A percentile compares a stretch with the other conserved stretches of the same genome.
Evolutionary conservation across 1,284 basidiomycete species (phyloP).

Genomic region (Ustilago curta): DNA sequence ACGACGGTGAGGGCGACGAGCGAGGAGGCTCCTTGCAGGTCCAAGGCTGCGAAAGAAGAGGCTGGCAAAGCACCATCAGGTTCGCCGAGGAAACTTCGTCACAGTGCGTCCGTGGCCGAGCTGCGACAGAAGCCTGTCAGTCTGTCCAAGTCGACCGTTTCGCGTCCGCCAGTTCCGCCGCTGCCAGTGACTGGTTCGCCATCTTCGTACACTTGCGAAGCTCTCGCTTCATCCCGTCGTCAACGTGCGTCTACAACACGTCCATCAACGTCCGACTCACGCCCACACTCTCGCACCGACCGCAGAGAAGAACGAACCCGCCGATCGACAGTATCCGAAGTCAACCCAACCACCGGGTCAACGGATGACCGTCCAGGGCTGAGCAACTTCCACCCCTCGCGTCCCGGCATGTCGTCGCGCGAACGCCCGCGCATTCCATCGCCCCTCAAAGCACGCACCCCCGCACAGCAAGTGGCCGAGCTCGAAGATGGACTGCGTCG

Average conservation of each 20-base stretch:
- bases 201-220: not conserved
- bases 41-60: constrained; percentile 1
- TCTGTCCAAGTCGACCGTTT: constrained; percentile 5
- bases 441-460: constrained; percentile 33
- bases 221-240: not conserved
- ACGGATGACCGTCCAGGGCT: not conserved
- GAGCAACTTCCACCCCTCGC: constrained; percentile 16
- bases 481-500: constrained; percentile 3
- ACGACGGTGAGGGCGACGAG: constrained; percentile 31
- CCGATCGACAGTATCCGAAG: constrained; percentile 30
- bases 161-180: constrained; percentile 15
- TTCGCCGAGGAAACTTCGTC: constrained; percentile 29
- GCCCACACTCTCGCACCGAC: not conserved
- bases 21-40: constrained; percentile 30
- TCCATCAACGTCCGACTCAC: constrained; percentile 8
- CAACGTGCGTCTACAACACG: not conserved
- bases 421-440: constrained; percentile 47
- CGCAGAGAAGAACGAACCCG: constrained; percentile 21
- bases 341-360: not conserved
- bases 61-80: not conserved
- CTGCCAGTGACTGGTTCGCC: constrained; percentile 10
- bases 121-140: constrained; percentile 19
- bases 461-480: constrained; percentile 25
- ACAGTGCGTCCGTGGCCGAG: constrained; percentile 32
- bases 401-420: constrained; percentile 42